Evolutionary conservation across 345 rosid species (phyloP).

Genomic region (Turritis glabra): DNA sequence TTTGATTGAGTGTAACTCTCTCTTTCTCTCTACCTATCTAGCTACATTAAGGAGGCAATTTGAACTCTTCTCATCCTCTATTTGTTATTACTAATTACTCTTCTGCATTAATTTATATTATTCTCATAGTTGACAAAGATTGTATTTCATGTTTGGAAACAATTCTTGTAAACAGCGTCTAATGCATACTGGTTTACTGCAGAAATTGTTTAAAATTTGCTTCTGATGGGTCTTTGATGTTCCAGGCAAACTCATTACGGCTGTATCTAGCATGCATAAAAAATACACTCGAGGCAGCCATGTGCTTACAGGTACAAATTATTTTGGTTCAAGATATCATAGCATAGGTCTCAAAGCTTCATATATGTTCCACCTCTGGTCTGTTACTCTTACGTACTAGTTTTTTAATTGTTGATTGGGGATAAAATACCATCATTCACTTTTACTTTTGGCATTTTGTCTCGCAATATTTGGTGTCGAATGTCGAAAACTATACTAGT

Average conservation of each 20-base stretch:
- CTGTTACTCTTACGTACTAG: slow-evolving; percentile 13
- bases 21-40: background rate
- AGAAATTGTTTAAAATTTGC: background rate
- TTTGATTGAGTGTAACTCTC: background rate
- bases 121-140: background rate
- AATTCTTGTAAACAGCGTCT: background rate
- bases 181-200: background rate
- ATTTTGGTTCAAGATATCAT: background rate
- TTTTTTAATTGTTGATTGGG: background rate
- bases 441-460: background rate
- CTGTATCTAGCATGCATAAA: slow-evolving; percentile 81
- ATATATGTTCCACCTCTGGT: slow-evolving; percentile 8
- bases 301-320: slow-evolving; percentile 81
- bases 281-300: slow-evolving; percentile 90
- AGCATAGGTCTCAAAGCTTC: background rate
- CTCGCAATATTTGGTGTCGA: background rate
- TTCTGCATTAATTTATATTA: background rate
- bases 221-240: slow-evolving; percentile 24
- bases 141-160: background rate
- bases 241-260: slow-evolving; percentile 71
- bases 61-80: background rate
- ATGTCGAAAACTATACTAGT: background rate
- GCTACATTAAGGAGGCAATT: background rate
- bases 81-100: background rate
- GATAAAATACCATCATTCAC: slow-evolving; percentile 8